Evolutionary conservation across 2,329 filamentous ascomycete genomes (phyloP).

Genomic region (Penicillium digitatum): DNA sequence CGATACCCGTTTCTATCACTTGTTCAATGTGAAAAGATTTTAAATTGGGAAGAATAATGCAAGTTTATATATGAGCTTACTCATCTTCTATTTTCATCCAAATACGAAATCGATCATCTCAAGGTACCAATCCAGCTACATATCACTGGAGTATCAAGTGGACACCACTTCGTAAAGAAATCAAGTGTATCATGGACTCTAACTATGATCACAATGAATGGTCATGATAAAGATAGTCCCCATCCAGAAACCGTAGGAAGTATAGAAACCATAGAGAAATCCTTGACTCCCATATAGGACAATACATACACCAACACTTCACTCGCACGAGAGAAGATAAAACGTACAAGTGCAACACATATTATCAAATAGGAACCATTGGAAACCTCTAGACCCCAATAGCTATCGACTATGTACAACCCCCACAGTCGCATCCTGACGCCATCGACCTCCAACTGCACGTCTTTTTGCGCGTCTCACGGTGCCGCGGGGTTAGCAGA

Average conservation of each 20-base stretch:
- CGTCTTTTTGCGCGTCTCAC: slow-evolving; percentile 14
- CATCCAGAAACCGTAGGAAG: not conserved
- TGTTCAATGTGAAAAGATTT: not conserved
- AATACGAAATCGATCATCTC: too few species aligned
- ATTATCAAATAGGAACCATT: not conserved
- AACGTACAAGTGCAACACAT: not conserved
- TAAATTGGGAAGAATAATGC: too few species aligned
- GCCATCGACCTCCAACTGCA: slow-evolving; percentile 27
- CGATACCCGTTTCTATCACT: not conserved
- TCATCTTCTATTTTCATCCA: too few species aligned
- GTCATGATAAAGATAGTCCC: not conserved
- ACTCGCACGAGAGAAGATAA: not conserved
- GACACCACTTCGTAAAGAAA: not conserved
- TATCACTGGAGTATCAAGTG: not conserved
- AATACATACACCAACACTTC: not conserved
- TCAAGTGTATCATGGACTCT: too few species aligned
- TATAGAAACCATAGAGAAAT: not conserved
- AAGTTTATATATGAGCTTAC: too few species aligned
- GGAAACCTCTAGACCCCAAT: not conserved
- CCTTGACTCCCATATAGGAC: not conserved
- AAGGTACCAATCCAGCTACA: not conserved
- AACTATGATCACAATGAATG: not conserved
- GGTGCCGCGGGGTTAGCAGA: slow-evolving; percentile 11
- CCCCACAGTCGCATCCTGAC: slow-evolving; percentile 16
- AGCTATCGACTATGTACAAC: not conserved